Evolutionary conservation across 2,329 filamentous ascomycete species (phyloP), one percentile per base, ranked within the genome.

Genomic region (Aspergillus nomiae): DNA sequence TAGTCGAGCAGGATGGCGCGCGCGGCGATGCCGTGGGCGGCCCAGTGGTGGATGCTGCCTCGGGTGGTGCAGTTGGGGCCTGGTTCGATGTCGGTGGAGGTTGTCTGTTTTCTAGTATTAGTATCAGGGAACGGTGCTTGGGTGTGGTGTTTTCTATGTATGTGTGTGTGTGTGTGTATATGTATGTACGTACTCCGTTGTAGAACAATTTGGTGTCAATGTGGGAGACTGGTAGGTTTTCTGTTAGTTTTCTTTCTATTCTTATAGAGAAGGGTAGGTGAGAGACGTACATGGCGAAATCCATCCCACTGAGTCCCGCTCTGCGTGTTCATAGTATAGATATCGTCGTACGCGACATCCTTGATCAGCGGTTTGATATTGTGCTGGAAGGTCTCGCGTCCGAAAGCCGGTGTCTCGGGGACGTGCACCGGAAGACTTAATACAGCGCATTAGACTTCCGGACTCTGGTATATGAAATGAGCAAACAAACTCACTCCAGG

Each of bases 351-450:
- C 3, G 72, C 75, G n/a, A 80, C 58, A 24, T 70, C 75, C 19
- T 75, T 71, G 2, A 68, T 59, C 0, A 81, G 56, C 1, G 70
- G 63, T 66, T 85, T 85, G 75, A 87, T 86, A 24, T 81, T 80
- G 69, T 87, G 85, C 61, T 83, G 74, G 71, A 87, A 87, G 0
- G 70, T 65, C 64, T 86, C 80, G 6, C 86, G 83, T 11, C 73
- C 76, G 65, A 87, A 87, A 0, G 81, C 81, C 4, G 86, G 84
- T 32, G 80, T 78, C n/a, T 79, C 76, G 0, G 85, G 85, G 0
- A 84, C 76, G 60, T 84, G 79, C 19, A 86, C 68, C 2, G 86
- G 85, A 4, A 87, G 78, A 65, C 82, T 54, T 9, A 19, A 6
- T 8, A 83, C 48, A 30, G 41, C 58, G 5, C 51, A 46, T 8